phyloP scores from a whole-genome alignment of 257 asterid species.

The Solanum tarijense region DNA sequence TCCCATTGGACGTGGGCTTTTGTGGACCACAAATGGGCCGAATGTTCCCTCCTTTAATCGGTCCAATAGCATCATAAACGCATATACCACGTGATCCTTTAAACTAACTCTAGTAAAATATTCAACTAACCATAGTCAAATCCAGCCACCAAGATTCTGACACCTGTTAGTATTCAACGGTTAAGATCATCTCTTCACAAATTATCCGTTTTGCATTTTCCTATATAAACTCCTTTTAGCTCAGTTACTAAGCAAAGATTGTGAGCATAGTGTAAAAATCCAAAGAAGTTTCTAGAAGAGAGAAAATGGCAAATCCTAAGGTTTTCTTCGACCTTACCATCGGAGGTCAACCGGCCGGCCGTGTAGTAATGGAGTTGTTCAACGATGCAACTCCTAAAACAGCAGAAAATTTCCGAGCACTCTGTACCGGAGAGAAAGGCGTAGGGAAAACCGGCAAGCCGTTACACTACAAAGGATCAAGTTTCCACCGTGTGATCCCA shows the following conservation, averaged over 20 bases:
- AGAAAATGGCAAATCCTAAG: constrained; percentile 38
- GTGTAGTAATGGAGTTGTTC: constrained; percentile 43
- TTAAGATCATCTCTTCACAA: background rate
- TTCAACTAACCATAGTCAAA: background rate
- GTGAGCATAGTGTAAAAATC: background rate
- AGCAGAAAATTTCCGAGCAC: constrained; percentile 65
- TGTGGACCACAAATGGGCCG: background rate
- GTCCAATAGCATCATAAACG: background rate
- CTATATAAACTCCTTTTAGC: constrained; percentile 22
- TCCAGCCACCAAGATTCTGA: background rate
- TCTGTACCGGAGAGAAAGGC: constrained; percentile 76
- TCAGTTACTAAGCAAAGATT: background rate
- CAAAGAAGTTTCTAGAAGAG: background rate
- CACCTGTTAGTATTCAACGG: constrained; percentile 26
- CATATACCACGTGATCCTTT: background rate
- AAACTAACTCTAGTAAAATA: background rate
- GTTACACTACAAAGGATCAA: constrained; percentile 50
- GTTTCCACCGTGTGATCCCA: constrained; percentile 55
- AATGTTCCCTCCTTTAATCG: background rate
- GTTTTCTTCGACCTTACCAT: constrained; percentile 51
- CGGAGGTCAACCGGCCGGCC: constrained; percentile 31
- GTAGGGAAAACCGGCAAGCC: constrained; percentile 42
- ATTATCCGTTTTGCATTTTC: constrained; percentile 9
- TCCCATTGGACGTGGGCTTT: background rate
- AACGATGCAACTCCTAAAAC: constrained; percentile 51